These are phyloP conservation scores for Sindora glabra DNA, from an alignment of 306 rosid species.

Conservation along the genomic window DNA sequence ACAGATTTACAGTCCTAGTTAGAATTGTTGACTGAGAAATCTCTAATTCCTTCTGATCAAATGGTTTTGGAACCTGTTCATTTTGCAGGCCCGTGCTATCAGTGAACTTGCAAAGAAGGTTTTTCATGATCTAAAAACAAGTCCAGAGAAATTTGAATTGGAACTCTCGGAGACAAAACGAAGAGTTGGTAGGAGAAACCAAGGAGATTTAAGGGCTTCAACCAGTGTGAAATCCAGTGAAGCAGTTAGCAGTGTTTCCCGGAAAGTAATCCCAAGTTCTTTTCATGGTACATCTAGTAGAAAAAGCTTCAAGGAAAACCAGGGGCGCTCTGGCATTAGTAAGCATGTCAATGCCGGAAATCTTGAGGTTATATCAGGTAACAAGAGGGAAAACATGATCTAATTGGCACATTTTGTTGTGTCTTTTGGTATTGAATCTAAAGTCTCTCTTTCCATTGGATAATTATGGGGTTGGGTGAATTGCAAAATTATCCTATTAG, in stretches of 20 bases:
- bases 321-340: slow-evolving; percentile 6
- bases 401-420: not conserved
- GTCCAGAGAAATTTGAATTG: slow-evolving; percentile 41
- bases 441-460: not conserved
- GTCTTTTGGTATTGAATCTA: not conserved
- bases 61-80: not conserved
- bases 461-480: not conserved
- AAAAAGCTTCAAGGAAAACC: slow-evolving; percentile 15
- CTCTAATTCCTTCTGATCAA: not conserved
- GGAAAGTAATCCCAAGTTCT: slow-evolving; percentile 16
- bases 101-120: slow-evolving; percentile 43
- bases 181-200: slow-evolving; percentile 27
- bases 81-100: slow-evolving; percentile 53
- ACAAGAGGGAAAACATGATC: not conserved
- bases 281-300: slow-evolving; percentile 14
- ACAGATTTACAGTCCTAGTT: not conserved
- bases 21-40: not conserved
- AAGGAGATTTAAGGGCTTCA: slow-evolving; percentile 28
- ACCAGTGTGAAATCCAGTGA: slow-evolving; percentile 20
- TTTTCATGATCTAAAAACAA: slow-evolving; percentile 34
- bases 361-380: slow-evolving; percentile 26
- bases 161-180: slow-evolving; percentile 40
- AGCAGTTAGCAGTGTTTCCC: slow-evolving; percentile 3
- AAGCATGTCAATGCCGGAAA: slow-evolving; percentile 12
- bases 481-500: not conserved